Conservation (phyloP, 1,284 basidiomycete genomes). For the Lignosus rhinocerotis region DNA sequence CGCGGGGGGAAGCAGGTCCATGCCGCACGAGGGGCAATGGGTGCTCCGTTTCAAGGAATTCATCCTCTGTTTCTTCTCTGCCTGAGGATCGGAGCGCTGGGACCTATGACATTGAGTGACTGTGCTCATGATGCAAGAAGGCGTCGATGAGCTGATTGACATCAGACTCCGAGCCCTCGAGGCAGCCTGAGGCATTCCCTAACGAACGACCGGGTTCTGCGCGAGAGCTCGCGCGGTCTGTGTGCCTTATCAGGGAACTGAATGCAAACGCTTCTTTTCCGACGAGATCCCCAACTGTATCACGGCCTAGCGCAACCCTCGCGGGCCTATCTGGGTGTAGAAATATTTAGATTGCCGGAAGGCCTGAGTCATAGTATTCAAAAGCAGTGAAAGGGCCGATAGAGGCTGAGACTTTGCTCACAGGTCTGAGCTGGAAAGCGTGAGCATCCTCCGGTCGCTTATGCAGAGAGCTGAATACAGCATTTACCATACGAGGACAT, state of each 20-base stretch:
- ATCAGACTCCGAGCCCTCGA: conserved; percentile 24
- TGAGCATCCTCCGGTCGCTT: conserved; percentile 12
- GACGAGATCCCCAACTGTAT: conserved; percentile 13
- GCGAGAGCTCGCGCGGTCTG: conserved; percentile 9
- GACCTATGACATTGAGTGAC: conserved; percentile 21
- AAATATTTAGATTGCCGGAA: conserved; percentile 22
- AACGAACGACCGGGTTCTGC: conserved; percentile 11
- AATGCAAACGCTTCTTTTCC: conserved; percentile 16
- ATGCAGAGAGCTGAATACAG: conserved; percentile 9
- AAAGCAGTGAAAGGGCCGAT: conserved; percentile 6
- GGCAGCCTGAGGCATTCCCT: conserved; percentile 14
- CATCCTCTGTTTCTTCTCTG: conserved; percentile 11
- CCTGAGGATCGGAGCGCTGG: conserved; percentile 24
- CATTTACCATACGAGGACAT: conserved; percentile 14
- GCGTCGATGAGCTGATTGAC: conserved; percentile 23
- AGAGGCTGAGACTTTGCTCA: conserved; percentile 16
- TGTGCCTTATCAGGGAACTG: conserved; percentile 12
- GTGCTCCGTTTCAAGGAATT: conserved; percentile 17
- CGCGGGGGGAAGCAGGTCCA: conserved; percentile 10
- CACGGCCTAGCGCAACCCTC: conserved; percentile 5
- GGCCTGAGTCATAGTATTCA: conserved; percentile 10
- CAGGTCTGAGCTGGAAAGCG: conserved; percentile 10
- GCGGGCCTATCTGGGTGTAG: conserved; percentile 3
- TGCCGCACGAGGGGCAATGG: conserved; percentile 3
- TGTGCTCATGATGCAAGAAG: conserved; percentile 26